Evolutionary conservation across 805 yeast genomes (phyloP), one percentile per base, ranked within the genome.

Genomic region (Sugiyamaella chiloensis): DNA sequence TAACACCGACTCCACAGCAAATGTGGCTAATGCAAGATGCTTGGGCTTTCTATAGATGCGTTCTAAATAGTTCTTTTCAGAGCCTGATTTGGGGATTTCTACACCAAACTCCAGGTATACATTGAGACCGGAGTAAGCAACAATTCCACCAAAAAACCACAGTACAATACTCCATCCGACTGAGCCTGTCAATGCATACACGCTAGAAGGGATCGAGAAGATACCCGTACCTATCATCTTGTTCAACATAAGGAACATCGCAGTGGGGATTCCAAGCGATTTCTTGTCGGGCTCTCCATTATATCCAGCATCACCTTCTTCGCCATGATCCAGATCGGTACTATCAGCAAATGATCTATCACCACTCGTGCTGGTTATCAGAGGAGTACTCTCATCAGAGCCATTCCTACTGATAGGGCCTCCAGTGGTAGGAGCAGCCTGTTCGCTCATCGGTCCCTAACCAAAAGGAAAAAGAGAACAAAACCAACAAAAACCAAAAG

Each of bases 211-310:
- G 3, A 85, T 79, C 34, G 82, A 72, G 63, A 83, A 83, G 31
- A 83, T 80, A 23, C 89, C 90, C 2, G 88, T 81, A 35, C 90
- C 90, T 44, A 83, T 75, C 78, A 82, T 82, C 56, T 83, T 73
- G 63, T 83, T 83, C 52, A 83, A 67, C 60, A 81, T 78, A 45
- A 83, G 57, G 26, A 66, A 64, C 16, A 62, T 56, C 1, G 72
- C 63, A 1, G 70, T 64, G 2, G 52, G 31, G 2, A 64, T 53
- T 2, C 73, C 72, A 17, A 68, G 42, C 7, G 12, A n/a, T 32
- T n/a, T 36, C 42, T 34, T 31, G 24, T 47, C 24, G 23, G 26
- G 34, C 34, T 6, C 17, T 17, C 16, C 34, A 6, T n/a, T n/a
- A n/a, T n/a, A n/a, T n/a, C n/a, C n/a, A n/a, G n/a, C n/a, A n/a